These are phyloP conservation scores for Solidago caesia DNA, from an alignment of 129 eudicot species.

Conservation along the genomic window DNA sequence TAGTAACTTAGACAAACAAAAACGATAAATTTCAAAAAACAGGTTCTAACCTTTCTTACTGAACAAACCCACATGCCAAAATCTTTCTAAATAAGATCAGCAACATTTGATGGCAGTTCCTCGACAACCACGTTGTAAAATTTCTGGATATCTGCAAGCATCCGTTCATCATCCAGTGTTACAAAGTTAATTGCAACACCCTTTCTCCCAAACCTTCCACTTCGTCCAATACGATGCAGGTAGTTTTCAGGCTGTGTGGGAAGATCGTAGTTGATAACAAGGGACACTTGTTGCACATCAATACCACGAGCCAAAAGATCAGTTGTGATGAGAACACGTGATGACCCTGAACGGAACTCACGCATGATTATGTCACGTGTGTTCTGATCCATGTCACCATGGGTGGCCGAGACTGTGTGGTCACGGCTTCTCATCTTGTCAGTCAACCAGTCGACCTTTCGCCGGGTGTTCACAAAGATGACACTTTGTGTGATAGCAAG, in stretches of 20 bases:
- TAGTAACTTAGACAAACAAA: conserved; percentile 15
- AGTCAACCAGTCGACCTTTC: conserved; percentile 56
- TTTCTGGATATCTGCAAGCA: conserved; percentile 56
- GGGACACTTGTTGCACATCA: conserved; percentile 52
- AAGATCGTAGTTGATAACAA: conserved; percentile 48
- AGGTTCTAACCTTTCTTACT: conserved; percentile 17
- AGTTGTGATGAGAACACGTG: conserved; percentile 50
- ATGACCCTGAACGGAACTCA: conserved; percentile 52
- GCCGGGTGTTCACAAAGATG: conserved; percentile 50
- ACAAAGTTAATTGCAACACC: conserved; percentile 52
- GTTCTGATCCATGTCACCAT: conserved; percentile 59
- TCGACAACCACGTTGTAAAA: conserved; percentile 46
- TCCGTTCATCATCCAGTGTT: conserved; percentile 43
- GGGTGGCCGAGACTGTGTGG: conserved; percentile 55
- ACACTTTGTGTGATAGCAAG: conserved; percentile 56
- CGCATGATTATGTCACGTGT: conserved; percentile 57
- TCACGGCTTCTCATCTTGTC: conserved; percentile 57
- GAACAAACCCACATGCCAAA: conserved; percentile 10
- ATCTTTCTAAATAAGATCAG: conserved; percentile 18
- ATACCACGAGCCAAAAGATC: conserved; percentile 53
- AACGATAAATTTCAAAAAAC: conserved; percentile 6
- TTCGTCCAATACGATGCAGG: conserved; percentile 54
- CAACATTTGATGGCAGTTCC: conserved; percentile 53
- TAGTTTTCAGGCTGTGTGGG: conserved; percentile 57
- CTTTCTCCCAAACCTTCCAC: conserved; percentile 51